A percentile compares a stretch with the other conserved stretches of the same genome.
These are phyloP conservation scores for Trichoderma endophyticum DNA, from an alignment of 2,329 filamentous ascomycete genomes.

Conservation along the genomic window DNA sequence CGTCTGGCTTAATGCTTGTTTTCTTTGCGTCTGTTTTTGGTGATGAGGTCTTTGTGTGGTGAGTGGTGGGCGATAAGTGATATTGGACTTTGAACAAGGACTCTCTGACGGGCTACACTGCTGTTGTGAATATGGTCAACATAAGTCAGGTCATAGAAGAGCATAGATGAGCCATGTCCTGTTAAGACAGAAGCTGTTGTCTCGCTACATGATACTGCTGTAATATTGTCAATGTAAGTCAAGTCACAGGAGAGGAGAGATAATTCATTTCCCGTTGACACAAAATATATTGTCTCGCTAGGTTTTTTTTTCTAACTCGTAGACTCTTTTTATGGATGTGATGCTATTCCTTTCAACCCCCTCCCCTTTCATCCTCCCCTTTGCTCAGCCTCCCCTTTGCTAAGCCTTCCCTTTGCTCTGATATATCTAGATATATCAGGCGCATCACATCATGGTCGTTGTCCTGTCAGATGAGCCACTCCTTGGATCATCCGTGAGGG, in stretches of 20 bases:
- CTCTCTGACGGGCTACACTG: neutral
- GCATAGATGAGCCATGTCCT: neutral
- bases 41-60: neutral
- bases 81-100: neutral
- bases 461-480: neutral
- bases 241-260: neutral
- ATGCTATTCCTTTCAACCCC: neutral
- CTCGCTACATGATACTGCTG: neutral
- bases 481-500: neutral
- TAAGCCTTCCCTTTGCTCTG: neutral
- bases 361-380: neutral
- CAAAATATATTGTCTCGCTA: neutral
- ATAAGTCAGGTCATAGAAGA: neutral
- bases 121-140: neutral
- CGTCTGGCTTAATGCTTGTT: neutral
- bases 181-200: neutral
- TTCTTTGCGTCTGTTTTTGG: neutral
- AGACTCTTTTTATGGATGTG: neutral
- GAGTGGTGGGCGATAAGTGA: neutral
- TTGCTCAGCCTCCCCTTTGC: too few relatives aligned
- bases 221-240: neutral
- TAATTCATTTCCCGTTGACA: neutral
- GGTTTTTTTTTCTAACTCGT: neutral
- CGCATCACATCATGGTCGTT: neutral
- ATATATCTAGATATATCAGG: neutral